These are phyloP conservation scores for Warburgia ugandensis DNA, from an alignment of 164 flowering plant genomes.

Conservation along the genomic window DNA sequence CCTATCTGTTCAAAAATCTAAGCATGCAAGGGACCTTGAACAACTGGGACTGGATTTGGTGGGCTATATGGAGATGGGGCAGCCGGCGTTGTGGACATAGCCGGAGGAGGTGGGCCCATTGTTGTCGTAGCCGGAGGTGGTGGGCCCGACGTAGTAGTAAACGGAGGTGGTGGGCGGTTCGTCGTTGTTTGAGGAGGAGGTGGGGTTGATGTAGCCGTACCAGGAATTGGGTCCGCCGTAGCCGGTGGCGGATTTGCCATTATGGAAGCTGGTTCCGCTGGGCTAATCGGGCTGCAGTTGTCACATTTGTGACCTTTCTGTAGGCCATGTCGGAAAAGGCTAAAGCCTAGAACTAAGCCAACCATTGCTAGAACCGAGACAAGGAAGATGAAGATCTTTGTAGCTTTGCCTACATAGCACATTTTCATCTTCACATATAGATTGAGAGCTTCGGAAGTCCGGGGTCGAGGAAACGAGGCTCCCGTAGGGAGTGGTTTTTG, in stretches of 20 bases:
- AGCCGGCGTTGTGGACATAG: too few relatives aligned
- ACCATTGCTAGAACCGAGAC: conserved; percentile 43
- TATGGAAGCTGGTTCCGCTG: conserved; percentile 18
- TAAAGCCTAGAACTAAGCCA: conserved; percentile 62
- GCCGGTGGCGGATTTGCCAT: conserved; percentile 10
- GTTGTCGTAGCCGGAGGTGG: conserved; percentile 6
- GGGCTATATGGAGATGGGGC: conserved; percentile 13
- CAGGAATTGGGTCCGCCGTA: conserved; percentile 6
- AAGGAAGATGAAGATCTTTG: conserved; percentile 89
- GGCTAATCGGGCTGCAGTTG: conserved; percentile 20
- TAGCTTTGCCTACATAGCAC: conserved; percentile 90
- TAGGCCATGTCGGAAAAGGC: conserved; percentile 27
- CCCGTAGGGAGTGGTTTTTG: too few relatives aligned
- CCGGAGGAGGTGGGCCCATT: conserved; percentile 8
- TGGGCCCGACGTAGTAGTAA: not conserved
- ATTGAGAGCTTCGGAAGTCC: too few relatives aligned
- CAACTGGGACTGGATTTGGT: conserved; percentile 22
- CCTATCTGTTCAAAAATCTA: not conserved
- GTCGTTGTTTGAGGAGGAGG: not conserved
- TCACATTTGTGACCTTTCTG: conserved; percentile 42
- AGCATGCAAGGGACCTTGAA: conserved; percentile 24
- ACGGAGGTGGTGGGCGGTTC: not conserved
- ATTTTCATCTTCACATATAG: too few relatives aligned
- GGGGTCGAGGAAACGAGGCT: too few relatives aligned
- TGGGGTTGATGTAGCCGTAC: conserved; percentile 13